Percentiles rank a stretch among this genome's conserved stretches.
Conservation (phyloP, 768 basidiomycete genomes). For the Lyophyllum shimeji region DNA sequence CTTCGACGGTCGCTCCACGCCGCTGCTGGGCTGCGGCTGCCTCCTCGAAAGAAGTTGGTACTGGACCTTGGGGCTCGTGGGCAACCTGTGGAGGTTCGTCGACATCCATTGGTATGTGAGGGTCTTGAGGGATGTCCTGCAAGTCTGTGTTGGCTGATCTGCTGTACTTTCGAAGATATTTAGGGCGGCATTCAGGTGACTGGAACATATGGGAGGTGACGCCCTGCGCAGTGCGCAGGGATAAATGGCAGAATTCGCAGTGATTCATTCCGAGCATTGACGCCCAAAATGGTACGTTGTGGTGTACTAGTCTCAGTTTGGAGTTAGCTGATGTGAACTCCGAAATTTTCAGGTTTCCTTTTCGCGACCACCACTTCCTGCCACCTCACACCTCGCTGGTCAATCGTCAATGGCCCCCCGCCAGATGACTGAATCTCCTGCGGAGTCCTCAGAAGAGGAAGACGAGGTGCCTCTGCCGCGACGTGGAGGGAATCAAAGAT, state of each 20-base stretch:
- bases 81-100: background rate
- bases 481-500: too few species aligned
- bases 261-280: background rate
- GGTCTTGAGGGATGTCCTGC: background rate
- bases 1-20: background rate
- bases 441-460: background rate
- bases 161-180: constrained; percentile 1
- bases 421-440: background rate
- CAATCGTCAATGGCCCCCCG: background rate
- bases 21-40: background rate
- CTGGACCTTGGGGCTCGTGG: background rate
- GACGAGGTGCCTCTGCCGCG: background rate
- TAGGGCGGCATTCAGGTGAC: background rate
- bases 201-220: constrained; percentile 4
- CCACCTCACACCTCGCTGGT: too few species aligned
- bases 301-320: too few species aligned
- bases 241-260: background rate
- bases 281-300: background rate
- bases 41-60: too few species aligned
- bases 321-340: background rate
- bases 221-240: background rate
- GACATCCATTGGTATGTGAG: too few species aligned
- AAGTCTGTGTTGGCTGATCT: background rate
- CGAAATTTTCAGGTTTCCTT: background rate
- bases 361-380: background rate